phyloP scores from a whole-genome alignment of 1,284 basidiomycete species.

The Cryptococcus sp. region DNA sequence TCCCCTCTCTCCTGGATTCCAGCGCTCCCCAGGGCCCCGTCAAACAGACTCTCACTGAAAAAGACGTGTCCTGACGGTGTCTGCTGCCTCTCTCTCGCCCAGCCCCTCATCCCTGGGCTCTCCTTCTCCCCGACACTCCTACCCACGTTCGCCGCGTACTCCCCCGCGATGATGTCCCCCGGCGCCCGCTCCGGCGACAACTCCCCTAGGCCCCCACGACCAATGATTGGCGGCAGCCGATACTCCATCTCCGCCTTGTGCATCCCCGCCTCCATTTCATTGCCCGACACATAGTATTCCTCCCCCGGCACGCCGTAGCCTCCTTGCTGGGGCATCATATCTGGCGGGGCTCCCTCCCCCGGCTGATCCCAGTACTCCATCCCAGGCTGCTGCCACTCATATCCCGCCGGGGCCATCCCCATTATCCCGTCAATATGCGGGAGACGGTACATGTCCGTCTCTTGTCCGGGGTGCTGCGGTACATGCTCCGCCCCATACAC shows the following conservation, averaged over 20 bases:
- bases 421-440: slow-evolving; percentile 29
- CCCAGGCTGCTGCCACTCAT: slow-evolving; percentile 12
- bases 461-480: slow-evolving; percentile 1
- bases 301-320: slow-evolving; percentile 7
- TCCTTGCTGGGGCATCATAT: background rate
- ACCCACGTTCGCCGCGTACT: slow-evolving; percentile 5
- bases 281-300: slow-evolving; percentile 6
- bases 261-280: background rate
- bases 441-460: slow-evolving; percentile 29
- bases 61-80: slow-evolving; percentile 37
- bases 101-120: slow-evolving; percentile 8
- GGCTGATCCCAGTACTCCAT: slow-evolving; percentile 17
- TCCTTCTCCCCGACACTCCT: background rate
- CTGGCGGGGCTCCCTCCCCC: background rate
- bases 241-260: slow-evolving; percentile 10
- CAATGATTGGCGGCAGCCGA: slow-evolving; percentile 15
- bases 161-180: slow-evolving; percentile 11
- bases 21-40: slow-evolving; percentile 32
- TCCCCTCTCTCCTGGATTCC: slow-evolving; percentile 1
- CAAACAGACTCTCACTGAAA: slow-evolving; percentile 39
- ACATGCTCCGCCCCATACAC: background rate
- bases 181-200: slow-evolving; percentile 2
- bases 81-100: slow-evolving; percentile 26
- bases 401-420: slow-evolving; percentile 5
- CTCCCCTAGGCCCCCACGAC: background rate